Percentiles rank a stretch among this genome's conserved stretches.
phyloP scores from a whole-genome alignment of 345 rosid genomes.

The Gossypium herbaceum region DNA sequence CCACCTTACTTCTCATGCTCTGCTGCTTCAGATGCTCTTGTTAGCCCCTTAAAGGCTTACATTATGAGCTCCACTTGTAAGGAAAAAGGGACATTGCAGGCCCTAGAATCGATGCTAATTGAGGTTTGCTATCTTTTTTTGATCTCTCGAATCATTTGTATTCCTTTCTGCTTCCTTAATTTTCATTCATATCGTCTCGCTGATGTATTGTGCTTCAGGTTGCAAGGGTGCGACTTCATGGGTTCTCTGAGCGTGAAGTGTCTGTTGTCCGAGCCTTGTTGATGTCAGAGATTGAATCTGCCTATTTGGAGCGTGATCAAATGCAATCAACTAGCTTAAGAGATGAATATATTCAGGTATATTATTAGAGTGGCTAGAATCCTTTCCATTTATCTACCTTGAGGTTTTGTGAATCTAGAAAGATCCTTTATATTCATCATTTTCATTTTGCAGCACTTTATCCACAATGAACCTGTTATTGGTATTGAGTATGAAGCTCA shows the following conservation, averaged over 20 bases:
- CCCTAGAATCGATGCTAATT: constrained; percentile 80
- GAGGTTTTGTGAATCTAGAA: neutral
- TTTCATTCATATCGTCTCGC: neutral
- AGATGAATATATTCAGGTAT: constrained; percentile 83
- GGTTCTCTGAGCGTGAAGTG: constrained; percentile 91
- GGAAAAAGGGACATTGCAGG: constrained; percentile 72
- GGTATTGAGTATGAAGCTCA: constrained; percentile 90
- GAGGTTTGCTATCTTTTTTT: constrained; percentile 50
- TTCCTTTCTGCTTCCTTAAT: neutral
- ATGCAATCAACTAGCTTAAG: constrained; percentile 80
- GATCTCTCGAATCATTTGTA: constrained; percentile 17
- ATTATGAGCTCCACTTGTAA: constrained; percentile 79
- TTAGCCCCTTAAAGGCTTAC: constrained; percentile 71
- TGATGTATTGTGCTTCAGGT: constrained; percentile 42
- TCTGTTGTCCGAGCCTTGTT: constrained; percentile 70
- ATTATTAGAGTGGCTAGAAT: neutral
- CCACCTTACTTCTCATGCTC: constrained; percentile 93
- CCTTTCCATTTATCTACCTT: constrained; percentile 14
- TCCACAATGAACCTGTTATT: constrained; percentile 84
- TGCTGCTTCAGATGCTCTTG: constrained; percentile 75
- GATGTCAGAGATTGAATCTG: constrained; percentile 90
- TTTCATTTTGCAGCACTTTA: constrained; percentile 56
- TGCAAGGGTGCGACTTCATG: constrained; percentile 83
- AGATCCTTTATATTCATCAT: neutral
- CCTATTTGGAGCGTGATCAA: constrained; percentile 94